These are phyloP conservation scores for Phialemonium atrogriseum DNA, from an alignment of 2,329 filamentous ascomycete genomes.

Conservation along the genomic window DNA sequence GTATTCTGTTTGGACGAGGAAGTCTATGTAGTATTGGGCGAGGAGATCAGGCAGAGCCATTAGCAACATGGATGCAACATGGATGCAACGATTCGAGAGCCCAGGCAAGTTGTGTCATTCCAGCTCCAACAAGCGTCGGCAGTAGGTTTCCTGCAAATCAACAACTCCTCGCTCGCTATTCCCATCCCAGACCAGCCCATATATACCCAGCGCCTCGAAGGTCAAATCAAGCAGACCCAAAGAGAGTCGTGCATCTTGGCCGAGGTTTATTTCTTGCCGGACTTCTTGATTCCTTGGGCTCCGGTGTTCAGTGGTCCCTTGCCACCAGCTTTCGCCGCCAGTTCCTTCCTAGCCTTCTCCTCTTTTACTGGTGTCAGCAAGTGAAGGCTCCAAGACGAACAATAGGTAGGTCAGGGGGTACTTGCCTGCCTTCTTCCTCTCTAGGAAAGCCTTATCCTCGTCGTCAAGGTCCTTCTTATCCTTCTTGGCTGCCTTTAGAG, in stretches of 20 bases:
- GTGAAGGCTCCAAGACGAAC: no score
- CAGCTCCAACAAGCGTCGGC: no score
- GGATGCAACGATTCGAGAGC: no score
- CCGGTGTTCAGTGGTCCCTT: constrained; percentile 86
- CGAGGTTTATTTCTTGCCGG: constrained; percentile 77
- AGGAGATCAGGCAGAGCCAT: no score
- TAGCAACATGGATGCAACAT: no score
- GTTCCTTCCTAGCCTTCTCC: constrained; percentile 76
- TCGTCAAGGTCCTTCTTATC: constrained; percentile 75
- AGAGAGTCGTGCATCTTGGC: constrained; percentile 1
- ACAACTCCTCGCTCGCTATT: no score
- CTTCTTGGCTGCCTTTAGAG: constrained; percentile 86
- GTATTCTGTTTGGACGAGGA: no score
- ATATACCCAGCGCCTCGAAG: constrained; percentile 3
- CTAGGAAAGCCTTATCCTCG: constrained; percentile 72
- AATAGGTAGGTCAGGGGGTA: neutral
- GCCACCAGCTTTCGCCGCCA: constrained; percentile 73
- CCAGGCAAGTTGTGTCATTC: no score
- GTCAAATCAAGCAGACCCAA: constrained; percentile 2
- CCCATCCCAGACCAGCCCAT: no score
- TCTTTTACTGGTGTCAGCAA: constrained; percentile 37
- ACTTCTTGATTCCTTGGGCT: constrained; percentile 92
- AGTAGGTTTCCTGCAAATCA: no score
- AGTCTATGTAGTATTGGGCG: no score
- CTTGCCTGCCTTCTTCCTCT: constrained; percentile 79